These are phyloP conservation scores for Pisolithus tinctorius DNA, from an alignment of 768 basidiomycete species.

Conservation along the genomic window DNA sequence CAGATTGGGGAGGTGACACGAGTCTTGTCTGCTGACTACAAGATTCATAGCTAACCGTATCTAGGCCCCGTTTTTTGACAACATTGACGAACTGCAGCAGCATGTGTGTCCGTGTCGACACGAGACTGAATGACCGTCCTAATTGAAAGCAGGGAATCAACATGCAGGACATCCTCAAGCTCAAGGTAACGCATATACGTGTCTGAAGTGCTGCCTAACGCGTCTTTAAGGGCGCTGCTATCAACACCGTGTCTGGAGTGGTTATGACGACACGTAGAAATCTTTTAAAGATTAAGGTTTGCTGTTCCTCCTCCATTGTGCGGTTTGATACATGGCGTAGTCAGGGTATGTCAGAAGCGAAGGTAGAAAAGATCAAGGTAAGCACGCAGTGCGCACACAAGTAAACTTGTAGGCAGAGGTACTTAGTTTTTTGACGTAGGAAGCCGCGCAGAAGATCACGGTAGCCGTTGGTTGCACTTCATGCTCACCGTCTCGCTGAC, in stretches of 20 bases:
- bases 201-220: background rate
- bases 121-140: slow-evolving; percentile 11
- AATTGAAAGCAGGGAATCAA: slow-evolving; percentile 70
- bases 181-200: slow-evolving; percentile 51
- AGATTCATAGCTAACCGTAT: background rate
- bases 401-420: background rate
- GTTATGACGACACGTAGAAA: slow-evolving; percentile 89
- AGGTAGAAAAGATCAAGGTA: slow-evolving; percentile 96
- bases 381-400: slow-evolving; percentile 11
- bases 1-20: slow-evolving; percentile 37
- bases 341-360: slow-evolving; percentile 93
- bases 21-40: background rate
- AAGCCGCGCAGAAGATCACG: slow-evolving; percentile 83
- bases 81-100: slow-evolving; percentile 79
- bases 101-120: slow-evolving; percentile 37
- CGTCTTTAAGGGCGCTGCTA: slow-evolving; percentile 55
- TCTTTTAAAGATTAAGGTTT: slow-evolving; percentile 88
- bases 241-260: slow-evolving; percentile 81
- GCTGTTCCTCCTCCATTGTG: background rate
- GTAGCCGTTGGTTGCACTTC: slow-evolving; percentile 28
- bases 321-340: background rate
- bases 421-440: slow-evolving; percentile 37
- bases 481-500: background rate
- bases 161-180: slow-evolving; percentile 89
- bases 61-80: slow-evolving; percentile 63